These are phyloP conservation scores for Pseudogymnoascus sp. DNA, from an alignment of 2,329 filamentous ascomycete species.

Conservation along the genomic window DNA sequence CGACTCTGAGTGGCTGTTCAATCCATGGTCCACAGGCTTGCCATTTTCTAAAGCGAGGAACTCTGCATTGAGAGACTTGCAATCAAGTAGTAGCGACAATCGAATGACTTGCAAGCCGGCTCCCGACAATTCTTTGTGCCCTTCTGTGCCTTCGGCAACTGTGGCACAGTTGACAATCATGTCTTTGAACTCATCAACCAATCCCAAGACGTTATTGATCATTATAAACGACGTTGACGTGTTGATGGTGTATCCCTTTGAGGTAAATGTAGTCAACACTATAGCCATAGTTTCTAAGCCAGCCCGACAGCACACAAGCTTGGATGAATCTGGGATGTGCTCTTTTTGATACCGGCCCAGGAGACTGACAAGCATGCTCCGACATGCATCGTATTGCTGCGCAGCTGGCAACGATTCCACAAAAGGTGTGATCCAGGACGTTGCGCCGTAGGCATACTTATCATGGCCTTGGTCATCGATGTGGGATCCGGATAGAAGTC, in stretches of 20 bases:
- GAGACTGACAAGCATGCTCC: slow-evolving; percentile 67
- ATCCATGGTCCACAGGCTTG: slow-evolving; percentile 54
- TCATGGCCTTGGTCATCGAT: slow-evolving; percentile 45
- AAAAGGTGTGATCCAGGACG: slow-evolving; percentile 72
- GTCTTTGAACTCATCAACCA: slow-evolving; percentile 53
- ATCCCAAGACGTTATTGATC: slow-evolving; percentile 56
- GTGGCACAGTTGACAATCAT: slow-evolving; percentile 50
- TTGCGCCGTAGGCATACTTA: slow-evolving; percentile 51
- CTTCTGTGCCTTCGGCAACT: slow-evolving; percentile 33
- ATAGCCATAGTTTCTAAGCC: slow-evolving; percentile 53
- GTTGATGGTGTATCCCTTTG: slow-evolving; percentile 40
- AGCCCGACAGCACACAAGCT: slow-evolving; percentile 53
- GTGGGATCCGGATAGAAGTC: slow-evolving; percentile 52
- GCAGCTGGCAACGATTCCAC: slow-evolving; percentile 67
- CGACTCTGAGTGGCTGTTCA: slow-evolving; percentile 61
- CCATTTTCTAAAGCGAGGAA: slow-evolving; percentile 55
- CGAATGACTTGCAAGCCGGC: slow-evolving; percentile 57
- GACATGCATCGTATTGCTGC: slow-evolving; percentile 71
- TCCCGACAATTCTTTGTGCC: slow-evolving; percentile 43
- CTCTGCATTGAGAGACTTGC: slow-evolving; percentile 60
- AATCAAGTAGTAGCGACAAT: slow-evolving; percentile 60
- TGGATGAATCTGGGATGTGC: slow-evolving; percentile 46
- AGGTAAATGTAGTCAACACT: slow-evolving; percentile 48
- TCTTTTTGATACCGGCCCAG: slow-evolving; percentile 55
- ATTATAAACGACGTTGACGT: slow-evolving; percentile 49